Evolutionary conservation across 139 green algal species (phyloP), one percentile per base, ranked within the genome.

Genomic region (Haematococcus lacustris): DNA sequence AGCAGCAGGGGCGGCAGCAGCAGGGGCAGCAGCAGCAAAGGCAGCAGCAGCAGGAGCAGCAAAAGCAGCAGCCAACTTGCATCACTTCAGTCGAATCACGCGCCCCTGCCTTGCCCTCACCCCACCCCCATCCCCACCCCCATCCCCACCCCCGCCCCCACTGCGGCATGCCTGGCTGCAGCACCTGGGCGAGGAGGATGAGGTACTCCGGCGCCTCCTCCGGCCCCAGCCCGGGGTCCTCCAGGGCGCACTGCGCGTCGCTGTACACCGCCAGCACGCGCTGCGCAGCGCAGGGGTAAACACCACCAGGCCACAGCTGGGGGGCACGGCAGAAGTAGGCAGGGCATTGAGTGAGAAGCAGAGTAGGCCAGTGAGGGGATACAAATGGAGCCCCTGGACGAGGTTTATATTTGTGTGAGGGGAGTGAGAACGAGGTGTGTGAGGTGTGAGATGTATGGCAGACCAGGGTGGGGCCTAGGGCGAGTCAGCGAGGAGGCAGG

Each of bases 181-280:
- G n/a, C n/a, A 73, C 35, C 25, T 70, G 57, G 13, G 62, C 38
- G 17, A 76, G 30, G 67, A 78, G 73, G 2, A 79, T 37, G 6
- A 83, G 51, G 71, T 71, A 65, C 32, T 75, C 69, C 0, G 78
- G 78, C 2, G 64, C 39, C 1, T 64, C 61, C 28, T 63, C 32
- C 41, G 68, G 38, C 3, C 63, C 57, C 1, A 62, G 51, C 9
- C n/a, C 38, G 2, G 73, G 73, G 38, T 79, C 73, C 53, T 74
- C 57, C 9, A 83, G 73, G n/a, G 68, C 37, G 51, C 62, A 34
- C 28, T 63, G 51, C 17, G 62, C 66, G 7, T 50, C 50, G 28
- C 62, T 32, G 78, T 75, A 80, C 65, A 78, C 78, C 64, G 77
- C 73, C 3, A 67, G 73, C 41, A 80, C 73, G 3, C 68, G 51